phyloP scores from a whole-genome alignment of 306 rosid species.

The Luffa acutangula region DNA sequence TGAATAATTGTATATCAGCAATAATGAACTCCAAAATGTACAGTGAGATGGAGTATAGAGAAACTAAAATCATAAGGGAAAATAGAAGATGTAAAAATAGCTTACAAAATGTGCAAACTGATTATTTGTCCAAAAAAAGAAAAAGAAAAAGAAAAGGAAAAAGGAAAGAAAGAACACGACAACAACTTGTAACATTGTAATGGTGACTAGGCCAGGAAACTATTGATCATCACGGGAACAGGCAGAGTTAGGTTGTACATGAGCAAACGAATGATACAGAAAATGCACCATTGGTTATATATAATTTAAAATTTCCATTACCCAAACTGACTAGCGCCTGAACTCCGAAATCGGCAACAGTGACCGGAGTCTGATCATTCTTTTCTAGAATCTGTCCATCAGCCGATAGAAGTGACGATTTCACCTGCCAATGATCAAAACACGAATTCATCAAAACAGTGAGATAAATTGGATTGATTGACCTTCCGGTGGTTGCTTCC shows the following conservation, averaged over 20 bases:
- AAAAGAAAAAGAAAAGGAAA: background rate
- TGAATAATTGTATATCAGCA: background rate
- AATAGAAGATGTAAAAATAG: background rate
- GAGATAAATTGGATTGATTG: background rate
- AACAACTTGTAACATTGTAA: background rate
- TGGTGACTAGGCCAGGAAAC: background rate
- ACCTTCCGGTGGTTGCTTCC: background rate
- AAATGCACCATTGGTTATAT: background rate
- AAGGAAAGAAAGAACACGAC: no score
- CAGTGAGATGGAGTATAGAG: background rate
- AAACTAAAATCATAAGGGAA: background rate
- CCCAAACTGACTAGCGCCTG: conserved; percentile 96
- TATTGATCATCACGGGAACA: background rate
- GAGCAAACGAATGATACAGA: background rate
- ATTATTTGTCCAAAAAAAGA: background rate
- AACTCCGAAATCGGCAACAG: conserved; percentile 89
- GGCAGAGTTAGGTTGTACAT: background rate
- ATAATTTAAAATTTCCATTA: conserved; percentile 15
- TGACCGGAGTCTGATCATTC: conserved; percentile 70
- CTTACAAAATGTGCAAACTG: background rate
- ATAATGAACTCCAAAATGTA: background rate
- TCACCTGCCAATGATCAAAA: conserved; percentile 30
- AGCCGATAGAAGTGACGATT: conserved; percentile 39
- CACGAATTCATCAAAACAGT: background rate
- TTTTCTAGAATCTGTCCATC: conserved; percentile 43